These are phyloP conservation scores for Ligustrum vulgare DNA, from an alignment of 257 asterid genomes.

Conservation along the genomic window DNA sequence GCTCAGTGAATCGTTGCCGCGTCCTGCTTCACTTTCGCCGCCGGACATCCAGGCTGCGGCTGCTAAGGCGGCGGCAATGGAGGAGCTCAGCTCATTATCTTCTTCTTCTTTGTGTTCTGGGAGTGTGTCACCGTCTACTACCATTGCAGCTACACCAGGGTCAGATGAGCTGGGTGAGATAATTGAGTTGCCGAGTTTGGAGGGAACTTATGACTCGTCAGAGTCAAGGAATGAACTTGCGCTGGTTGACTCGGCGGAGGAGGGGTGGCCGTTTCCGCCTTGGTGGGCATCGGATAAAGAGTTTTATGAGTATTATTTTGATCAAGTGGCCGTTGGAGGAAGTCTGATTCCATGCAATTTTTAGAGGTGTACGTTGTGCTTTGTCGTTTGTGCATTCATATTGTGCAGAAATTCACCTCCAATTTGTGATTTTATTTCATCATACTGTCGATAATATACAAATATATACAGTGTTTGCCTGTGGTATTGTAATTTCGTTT, in stretches of 20 bases:
- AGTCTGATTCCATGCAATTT: constrained; percentile 39
- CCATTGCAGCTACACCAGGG: constrained; percentile 16
- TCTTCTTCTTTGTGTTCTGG: constrained; percentile 12
- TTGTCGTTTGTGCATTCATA: constrained; percentile 26
- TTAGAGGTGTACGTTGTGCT: constrained; percentile 41
- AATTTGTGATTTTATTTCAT: background rate
- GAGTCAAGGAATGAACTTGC: constrained; percentile 42
- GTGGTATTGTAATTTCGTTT: too few species aligned
- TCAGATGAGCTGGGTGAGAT: constrained; percentile 73
- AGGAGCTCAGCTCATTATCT: constrained; percentile 29
- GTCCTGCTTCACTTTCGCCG: constrained; percentile 55
- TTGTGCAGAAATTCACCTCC: constrained; percentile 20
- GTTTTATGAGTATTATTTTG: constrained; percentile 40
- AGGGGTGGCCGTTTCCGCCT: constrained; percentile 61
- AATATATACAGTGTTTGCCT: too few species aligned
- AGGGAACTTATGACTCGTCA: constrained; percentile 45
- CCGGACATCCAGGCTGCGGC: constrained; percentile 69
- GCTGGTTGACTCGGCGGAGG: constrained; percentile 50
- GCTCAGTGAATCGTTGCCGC: constrained; percentile 51
- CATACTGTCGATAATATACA: background rate
- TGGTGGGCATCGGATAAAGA: constrained; percentile 56
- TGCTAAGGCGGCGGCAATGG: constrained; percentile 76
- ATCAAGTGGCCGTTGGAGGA: constrained; percentile 37
- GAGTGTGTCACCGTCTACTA: constrained; percentile 7
- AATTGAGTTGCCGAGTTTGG: constrained; percentile 78